These are phyloP conservation scores for Daldinia sp. DNA, from an alignment of 2,329 filamentous ascomycete species.

Conservation along the genomic window DNA sequence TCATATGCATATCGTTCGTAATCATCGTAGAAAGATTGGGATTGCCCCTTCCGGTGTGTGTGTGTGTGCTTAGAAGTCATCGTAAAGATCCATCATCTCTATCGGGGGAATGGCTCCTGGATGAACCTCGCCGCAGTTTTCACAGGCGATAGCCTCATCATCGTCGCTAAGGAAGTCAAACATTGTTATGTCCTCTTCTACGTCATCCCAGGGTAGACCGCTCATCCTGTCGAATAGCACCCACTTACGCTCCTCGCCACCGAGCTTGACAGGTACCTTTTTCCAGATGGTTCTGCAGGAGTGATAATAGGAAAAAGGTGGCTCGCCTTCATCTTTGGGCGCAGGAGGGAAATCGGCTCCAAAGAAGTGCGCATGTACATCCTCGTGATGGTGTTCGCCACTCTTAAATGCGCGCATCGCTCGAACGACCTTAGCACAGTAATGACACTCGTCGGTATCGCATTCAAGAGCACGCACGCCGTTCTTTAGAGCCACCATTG, in stretches of 20 bases:
- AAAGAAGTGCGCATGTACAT: conserved; percentile 44
- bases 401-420: conserved; percentile 50
- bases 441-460: conserved; percentile 48
- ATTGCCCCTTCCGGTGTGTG: background rate
- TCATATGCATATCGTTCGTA: conserved; percentile 45
- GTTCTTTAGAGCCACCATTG: conserved; percentile 58
- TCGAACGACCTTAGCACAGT: conserved; percentile 60
- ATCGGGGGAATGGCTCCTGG: conserved; percentile 49
- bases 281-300: conserved; percentile 65
- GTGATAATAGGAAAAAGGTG: conserved; percentile 56
- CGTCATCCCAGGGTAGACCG: conserved; percentile 50
- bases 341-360: conserved; percentile 55
- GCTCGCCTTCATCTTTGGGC: conserved; percentile 57
- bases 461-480: conserved; percentile 57
- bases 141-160: conserved; percentile 45
- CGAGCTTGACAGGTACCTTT: conserved; percentile 57
- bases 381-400: conserved; percentile 47
- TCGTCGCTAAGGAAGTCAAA: conserved; percentile 48
- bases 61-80: conserved; percentile 40
- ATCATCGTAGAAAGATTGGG: conserved; percentile 35
- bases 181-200: conserved; percentile 49
- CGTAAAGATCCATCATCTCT: conserved; percentile 49
- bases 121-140: conserved; percentile 51
- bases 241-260: conserved; percentile 61
- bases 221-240: conserved; percentile 58